phyloP scores from a whole-genome alignment of 345 rosid species.

The Physaria fendleri region DNA sequence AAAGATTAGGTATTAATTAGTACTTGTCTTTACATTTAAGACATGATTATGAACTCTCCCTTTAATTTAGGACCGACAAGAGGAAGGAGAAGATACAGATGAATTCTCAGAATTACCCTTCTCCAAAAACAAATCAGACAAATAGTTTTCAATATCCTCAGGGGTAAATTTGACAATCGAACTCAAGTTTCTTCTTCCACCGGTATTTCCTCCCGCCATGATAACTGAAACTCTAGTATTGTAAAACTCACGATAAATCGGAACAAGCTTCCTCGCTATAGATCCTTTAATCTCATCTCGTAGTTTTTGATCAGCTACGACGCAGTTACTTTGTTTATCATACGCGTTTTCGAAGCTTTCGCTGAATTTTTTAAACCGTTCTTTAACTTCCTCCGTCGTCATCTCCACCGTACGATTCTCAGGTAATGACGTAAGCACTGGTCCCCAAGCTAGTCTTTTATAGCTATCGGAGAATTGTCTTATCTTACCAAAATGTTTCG shows the following conservation, averaged over 20 bases:
- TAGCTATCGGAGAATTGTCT: slow-evolving; percentile 46
- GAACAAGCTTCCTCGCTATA: slow-evolving; percentile 36
- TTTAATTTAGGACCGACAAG: slow-evolving; percentile 1
- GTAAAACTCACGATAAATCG: slow-evolving; percentile 51
- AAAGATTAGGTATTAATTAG: slow-evolving; percentile 4
- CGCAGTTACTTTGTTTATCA: slow-evolving; percentile 38
- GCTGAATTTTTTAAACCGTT: slow-evolving; percentile 43
- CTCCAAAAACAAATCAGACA: slow-evolving; percentile 38
- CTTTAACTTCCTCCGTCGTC: slow-evolving; percentile 39
- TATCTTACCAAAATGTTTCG: slow-evolving; percentile 42
- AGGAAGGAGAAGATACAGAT: slow-evolving; percentile 2
- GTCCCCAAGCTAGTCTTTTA: slow-evolving; percentile 57
- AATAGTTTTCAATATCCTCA: slow-evolving; percentile 48
- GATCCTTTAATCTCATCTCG: slow-evolving; percentile 56
- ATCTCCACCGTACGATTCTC: slow-evolving; percentile 30
- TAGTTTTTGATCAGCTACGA: slow-evolving; percentile 48
- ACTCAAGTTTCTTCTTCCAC: slow-evolving; percentile 5
- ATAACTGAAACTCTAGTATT: slow-evolving; percentile 21
- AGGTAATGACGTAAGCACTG: slow-evolving; percentile 38
- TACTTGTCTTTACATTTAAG: slow-evolving; percentile 9
- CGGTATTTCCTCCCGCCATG: slow-evolving; percentile 10
- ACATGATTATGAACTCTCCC: neutral
- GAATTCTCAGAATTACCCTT: neutral
- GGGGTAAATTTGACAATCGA: slow-evolving; percentile 53
- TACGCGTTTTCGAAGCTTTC: slow-evolving; percentile 49